These are phyloP conservation scores for Tolypocladium pustulatum DNA, from an alignment of 2,329 filamentous ascomycete species.

Conservation along the genomic window DNA sequence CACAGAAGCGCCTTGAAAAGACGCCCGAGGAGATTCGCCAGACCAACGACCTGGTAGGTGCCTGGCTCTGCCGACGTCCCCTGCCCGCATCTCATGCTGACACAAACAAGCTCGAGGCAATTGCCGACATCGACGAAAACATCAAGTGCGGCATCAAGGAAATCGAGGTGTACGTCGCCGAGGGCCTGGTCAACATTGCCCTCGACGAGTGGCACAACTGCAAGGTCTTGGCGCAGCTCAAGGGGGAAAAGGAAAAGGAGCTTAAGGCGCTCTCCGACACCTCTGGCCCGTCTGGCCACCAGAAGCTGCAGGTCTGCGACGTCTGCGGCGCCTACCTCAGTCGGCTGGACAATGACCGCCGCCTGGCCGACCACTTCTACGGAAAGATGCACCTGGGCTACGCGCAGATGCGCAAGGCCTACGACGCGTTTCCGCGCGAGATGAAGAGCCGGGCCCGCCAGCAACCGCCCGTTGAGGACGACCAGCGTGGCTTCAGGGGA, in stretches of 20 bases:
- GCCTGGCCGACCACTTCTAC: constrained; percentile 94
- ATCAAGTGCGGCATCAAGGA: constrained; percentile 79
- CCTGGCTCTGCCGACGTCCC: background rate
- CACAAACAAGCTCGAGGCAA: constrained; percentile 54
- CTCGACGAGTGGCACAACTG: constrained; percentile 84
- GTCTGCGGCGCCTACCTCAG: constrained; percentile 94
- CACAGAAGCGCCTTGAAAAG: constrained; percentile 87
- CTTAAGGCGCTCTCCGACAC: constrained; percentile 87
- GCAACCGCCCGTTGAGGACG: constrained; percentile 36
- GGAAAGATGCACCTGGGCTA: constrained; percentile 99
- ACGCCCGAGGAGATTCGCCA: constrained; percentile 95
- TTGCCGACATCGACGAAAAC: constrained; percentile 67
- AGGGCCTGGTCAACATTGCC: constrained; percentile 59
- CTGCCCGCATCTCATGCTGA: background rate
- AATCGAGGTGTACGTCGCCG: constrained; percentile 30
- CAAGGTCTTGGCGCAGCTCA: constrained; percentile 67
- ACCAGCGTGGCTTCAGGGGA: constrained; percentile 35
- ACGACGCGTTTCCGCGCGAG: constrained; percentile 77
- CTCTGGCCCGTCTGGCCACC: constrained; percentile 83
- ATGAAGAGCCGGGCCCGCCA: constrained; percentile 60
- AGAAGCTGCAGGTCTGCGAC: constrained; percentile 97
- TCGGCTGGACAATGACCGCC: constrained; percentile 84
- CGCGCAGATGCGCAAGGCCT: constrained; percentile 94
- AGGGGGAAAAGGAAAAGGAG: constrained; percentile 76
- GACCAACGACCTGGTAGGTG: constrained; percentile 66